phyloP scores from a whole-genome alignment of 257 asterid species.

The Penstemon newberryi region DNA sequence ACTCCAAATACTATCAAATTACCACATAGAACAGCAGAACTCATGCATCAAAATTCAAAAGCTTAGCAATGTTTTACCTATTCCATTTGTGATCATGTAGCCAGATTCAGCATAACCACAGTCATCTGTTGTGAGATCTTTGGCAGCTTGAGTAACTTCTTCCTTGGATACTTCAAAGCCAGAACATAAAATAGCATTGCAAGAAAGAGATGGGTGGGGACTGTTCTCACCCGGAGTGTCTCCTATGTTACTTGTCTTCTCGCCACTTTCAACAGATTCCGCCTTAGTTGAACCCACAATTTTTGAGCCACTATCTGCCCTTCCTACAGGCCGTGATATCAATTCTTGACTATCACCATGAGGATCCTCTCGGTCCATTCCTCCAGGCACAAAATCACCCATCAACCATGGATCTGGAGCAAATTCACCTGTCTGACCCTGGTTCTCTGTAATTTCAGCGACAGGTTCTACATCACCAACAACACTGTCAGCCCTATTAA shows the following conservation, averaged over 20 bases:
- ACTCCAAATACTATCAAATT: not conserved
- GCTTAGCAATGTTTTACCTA: conserved; percentile 46
- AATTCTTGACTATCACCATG: conserved; percentile 92
- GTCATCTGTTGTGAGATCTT: conserved; percentile 67
- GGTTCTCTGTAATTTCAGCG: conserved; percentile 91
- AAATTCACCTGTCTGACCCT: conserved; percentile 85
- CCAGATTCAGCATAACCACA: conserved; percentile 82
- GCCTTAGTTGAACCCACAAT: conserved; percentile 85
- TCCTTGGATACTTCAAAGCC: conserved; percentile 87
- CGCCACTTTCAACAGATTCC: conserved; percentile 95
- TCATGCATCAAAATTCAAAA: conserved; percentile 25
- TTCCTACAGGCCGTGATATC: conserved; percentile 73
- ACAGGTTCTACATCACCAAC: conserved; percentile 86
- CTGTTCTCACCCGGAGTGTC: conserved; percentile 62
- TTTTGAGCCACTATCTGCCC: conserved; percentile 98
- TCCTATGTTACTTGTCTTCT: conserved; percentile 69
- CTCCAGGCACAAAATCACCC: conserved; percentile 98
- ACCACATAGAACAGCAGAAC: conserved; percentile 11
- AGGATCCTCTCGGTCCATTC: conserved; percentile 83
- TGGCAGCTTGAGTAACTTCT: conserved; percentile 82
- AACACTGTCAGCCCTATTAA: conserved; percentile 76
- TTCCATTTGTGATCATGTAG: conserved; percentile 59
- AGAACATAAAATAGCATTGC: conserved; percentile 91
- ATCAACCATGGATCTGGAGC: conserved; percentile 87
- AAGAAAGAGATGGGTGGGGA: conserved; percentile 89